These are phyloP conservation scores for Phaeosphaeria sp. DNA, from an alignment of 2,329 filamentous ascomycete genomes.

Conservation along the genomic window DNA sequence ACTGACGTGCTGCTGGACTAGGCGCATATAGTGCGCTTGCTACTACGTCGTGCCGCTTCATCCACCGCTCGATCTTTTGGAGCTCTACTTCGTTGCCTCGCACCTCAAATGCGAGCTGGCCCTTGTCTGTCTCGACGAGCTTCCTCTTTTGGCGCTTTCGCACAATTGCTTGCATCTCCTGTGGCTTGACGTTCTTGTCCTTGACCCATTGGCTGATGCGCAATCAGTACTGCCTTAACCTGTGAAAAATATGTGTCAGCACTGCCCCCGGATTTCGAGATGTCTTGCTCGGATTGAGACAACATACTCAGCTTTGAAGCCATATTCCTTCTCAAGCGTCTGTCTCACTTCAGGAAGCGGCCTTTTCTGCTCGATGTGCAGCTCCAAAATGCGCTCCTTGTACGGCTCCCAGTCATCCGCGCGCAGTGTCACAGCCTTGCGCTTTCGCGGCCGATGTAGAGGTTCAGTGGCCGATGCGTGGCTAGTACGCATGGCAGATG, in stretches of 20 bases:
- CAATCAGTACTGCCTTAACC: constrained; percentile 14
- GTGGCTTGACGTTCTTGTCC: constrained; percentile 29
- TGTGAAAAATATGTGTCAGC: not conserved
- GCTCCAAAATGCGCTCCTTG: constrained; percentile 16
- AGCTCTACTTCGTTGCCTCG: constrained; percentile 16
- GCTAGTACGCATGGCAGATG: not conserved
- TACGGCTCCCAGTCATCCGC: constrained; percentile 26
- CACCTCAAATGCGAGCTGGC: constrained; percentile 16
- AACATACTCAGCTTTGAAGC: constrained; percentile 26
- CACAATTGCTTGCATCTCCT: constrained; percentile 31
- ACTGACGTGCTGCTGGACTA: constrained; percentile 27
- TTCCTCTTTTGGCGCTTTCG: constrained; percentile 24
- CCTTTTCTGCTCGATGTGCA: constrained; percentile 15
- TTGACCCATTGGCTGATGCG: constrained; percentile 23
- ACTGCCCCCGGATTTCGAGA: not conserved
- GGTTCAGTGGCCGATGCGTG: constrained; percentile 12
- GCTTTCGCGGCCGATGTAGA: constrained; percentile 19
- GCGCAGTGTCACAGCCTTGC: constrained; percentile 28
- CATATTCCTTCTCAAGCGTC: constrained; percentile 14
- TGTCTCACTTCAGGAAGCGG: constrained; percentile 14
- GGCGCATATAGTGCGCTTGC: constrained; percentile 21
- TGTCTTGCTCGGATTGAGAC: not conserved
- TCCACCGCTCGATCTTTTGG: constrained; percentile 32
- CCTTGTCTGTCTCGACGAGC: constrained; percentile 20
- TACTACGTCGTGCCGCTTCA: constrained; percentile 20